Base-by-base conservation (phyloP, 2,329 filamentous ascomycete species). In the Pseudogymnoascus sp. region DNA sequence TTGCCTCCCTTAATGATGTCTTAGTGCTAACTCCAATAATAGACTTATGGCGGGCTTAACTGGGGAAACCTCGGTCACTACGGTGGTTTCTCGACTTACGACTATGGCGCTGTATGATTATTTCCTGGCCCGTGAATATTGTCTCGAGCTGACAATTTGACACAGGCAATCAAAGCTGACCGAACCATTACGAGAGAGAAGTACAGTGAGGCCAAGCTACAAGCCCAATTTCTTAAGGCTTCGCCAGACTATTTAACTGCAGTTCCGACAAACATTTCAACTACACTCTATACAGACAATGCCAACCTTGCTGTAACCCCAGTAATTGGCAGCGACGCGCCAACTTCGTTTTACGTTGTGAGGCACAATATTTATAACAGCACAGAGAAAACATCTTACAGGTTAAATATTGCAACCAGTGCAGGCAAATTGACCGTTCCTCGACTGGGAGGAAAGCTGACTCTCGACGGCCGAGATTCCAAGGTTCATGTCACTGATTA, bases 61-160 rank as follows among this genome's bases (percentile, higher is more conserved):
- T 92, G 88, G 89, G 88, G 89, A 0, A 90, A 90, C 63, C 72
- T 90, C 4, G 87, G 88, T 0, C 82, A 89, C 65, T 82, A 86
- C 3, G 84, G 83, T 4, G 82, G 79, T 9, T 83, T 85, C 64
- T 82, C 79, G 0, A 79, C 78, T 0, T 80, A 81, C 40, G 79
- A 87, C 48, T 55, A 55, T 68, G 86, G 86, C 66, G 82, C 80
- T 5, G 79, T 55, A 55, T 55, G 48, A 12, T 33, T 21, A 33
- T 15, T n/a, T 21, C 29, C 27, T 31, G 9, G 12, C 27, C 29
- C n/a, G 10, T 55, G 9, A 5, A 33, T 55, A 33, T 33, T 27
- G 29, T 55, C 18, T 18, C 10, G 29, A 33, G n/a, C 48, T 55
- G 9, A 55, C 27, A 55, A 55, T 33, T 31, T 18, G 33, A 33